Evolutionary conservation across 2,329 filamentous ascomycete species (phyloP).

Genomic region (Aspergillus flavus): DNA sequence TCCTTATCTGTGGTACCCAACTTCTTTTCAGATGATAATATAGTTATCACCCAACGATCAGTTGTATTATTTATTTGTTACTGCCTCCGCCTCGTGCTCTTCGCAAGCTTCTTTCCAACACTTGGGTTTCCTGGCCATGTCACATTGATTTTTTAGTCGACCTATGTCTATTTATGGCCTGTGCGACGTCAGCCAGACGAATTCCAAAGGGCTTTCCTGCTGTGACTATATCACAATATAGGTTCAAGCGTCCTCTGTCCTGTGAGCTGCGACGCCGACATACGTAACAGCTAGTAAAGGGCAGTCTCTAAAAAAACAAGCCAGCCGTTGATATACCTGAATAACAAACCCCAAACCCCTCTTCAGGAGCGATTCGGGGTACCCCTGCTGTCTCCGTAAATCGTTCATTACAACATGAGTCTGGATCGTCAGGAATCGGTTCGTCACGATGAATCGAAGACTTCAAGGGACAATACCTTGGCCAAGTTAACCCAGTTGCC

Average conservation of each 20-base stretch:
- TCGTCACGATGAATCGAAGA: conserved; percentile 23
- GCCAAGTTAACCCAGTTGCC: conserved; percentile 26
- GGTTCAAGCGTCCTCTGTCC: not conserved
- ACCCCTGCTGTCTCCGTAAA: not conserved
- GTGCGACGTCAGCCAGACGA: not conserved
- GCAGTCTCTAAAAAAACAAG: not conserved
- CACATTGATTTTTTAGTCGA: not conserved
- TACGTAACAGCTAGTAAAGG: not conserved
- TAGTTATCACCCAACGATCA: not conserved
- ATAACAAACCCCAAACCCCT: not conserved
- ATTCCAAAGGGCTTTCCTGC: not conserved
- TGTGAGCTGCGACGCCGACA: not conserved
- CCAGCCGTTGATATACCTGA: not conserved
- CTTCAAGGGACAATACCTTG: conserved; percentile 21
- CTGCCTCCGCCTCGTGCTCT: not conserved
- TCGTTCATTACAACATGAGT: conserved; percentile 32
- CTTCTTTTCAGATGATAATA: not conserved
- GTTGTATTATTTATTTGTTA: not conserved
- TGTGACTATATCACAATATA: not conserved
- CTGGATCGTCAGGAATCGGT: conserved; percentile 35
- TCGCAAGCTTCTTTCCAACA: not conserved
- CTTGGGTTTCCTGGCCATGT: not conserved
- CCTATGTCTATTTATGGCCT: not conserved
- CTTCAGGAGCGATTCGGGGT: not conserved
- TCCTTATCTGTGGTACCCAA: not conserved